Evolutionary conservation across 148 eudicot species (phyloP).

Genomic region (Rhododendron henanense): DNA sequence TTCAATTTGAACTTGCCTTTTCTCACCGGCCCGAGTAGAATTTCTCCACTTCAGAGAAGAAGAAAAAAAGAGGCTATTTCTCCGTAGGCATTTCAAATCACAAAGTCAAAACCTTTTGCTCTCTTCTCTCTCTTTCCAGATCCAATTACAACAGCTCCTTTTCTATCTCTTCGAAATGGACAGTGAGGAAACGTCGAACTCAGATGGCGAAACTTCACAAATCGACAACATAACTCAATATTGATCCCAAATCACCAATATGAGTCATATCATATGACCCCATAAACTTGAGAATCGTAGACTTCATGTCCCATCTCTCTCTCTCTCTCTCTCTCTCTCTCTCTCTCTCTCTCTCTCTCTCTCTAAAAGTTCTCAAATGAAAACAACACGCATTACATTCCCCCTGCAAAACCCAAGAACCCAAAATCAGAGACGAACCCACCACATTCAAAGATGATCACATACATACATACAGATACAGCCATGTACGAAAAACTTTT

Average conservation of each 20-base stretch:
- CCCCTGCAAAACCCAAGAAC: constrained; percentile 7
- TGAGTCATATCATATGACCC: neutral
- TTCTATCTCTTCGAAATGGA: neutral
- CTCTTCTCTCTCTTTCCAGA: neutral
- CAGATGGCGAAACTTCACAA: neutral
- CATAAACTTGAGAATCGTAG: neutral
- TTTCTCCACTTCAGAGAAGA: no score
- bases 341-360: constrained; percentile 2
- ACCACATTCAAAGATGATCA: neutral
- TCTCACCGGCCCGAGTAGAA: neutral
- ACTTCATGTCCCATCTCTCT: neutral
- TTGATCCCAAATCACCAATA: neutral
- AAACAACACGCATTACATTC: neutral
- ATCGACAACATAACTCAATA: neutral
- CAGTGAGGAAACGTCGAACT: neutral
- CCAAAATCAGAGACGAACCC: neutral
- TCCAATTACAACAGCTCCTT: neutral
- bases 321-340: neutral
- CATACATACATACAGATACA: neutral
- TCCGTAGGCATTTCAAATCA: constrained; percentile 7
- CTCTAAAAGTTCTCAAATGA: neutral
- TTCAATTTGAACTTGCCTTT: constrained; percentile 2
- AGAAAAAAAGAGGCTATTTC: neutral
- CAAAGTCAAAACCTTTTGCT: neutral
- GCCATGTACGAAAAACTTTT: neutral